Base-by-base conservation (phyloP, 768 basidiomycete species). In the Pleurotus platypus region DNA sequence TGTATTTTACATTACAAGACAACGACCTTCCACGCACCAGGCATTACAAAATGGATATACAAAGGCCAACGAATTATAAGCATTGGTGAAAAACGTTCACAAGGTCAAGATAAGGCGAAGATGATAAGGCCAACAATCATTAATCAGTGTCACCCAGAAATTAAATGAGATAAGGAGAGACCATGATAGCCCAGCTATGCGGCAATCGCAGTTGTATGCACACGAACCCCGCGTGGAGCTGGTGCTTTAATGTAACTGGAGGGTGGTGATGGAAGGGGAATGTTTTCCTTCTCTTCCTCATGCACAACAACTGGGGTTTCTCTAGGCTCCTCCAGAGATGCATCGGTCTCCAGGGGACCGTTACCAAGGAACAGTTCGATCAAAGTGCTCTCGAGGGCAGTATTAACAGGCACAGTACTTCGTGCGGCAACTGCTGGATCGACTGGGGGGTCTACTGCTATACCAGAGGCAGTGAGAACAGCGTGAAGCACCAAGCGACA, bases 401-500 rank as follows among this genome's bases (percentile, higher is more conserved):
- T 56, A 46, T 77, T 76, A 16, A 58, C 57, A 16, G 63, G 49
- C 40, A 51, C 55, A 20, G 49, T 60, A 57, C 51, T 60, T 22
- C 37, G 48, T 22, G 51, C 48, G 11, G 56, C 63, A 5, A 57
- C 37, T 13, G 57, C 55, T 26, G 49, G 58, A 20, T 69, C 68
- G 47, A 64, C 64, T 45, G 72, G 66, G 22, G 67, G 59, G 30
- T 74, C 71, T 18, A 67, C 18, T 9, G 70, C 54, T 45, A 78
- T 77, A 15, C 83, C 84, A 53, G 78, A 78, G 61, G 84, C 84
- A 11, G 83, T 78, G 57, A 96, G 74, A 72, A 90, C 89, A 76
- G 92, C 89, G 60, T 92, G 87, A 26, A 93, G 78, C 57, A 95
- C 84, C 43, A 94, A 75, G 50, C 90, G 89, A 66, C 92, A 94